Conservation (phyloP, 108 stramenopile species). For the Skeletonema marinoi region DNA sequence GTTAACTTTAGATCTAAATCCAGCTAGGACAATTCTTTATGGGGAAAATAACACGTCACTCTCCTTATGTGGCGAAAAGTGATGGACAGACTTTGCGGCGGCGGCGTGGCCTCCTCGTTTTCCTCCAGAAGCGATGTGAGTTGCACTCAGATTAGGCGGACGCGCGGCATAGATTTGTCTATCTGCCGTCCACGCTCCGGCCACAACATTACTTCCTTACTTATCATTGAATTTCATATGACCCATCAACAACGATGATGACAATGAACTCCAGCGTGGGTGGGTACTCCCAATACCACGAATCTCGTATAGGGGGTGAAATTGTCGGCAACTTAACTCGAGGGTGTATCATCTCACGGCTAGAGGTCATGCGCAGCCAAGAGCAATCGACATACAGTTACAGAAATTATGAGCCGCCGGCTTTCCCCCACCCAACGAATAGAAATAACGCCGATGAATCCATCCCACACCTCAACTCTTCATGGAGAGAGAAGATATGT, state of each 20-base stretch:
- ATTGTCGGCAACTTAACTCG: constrained; percentile 46
- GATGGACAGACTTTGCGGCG: too few species aligned
- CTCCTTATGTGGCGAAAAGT: neutral
- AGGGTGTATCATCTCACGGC: constrained; percentile 42
- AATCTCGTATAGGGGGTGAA: constrained; percentile 46
- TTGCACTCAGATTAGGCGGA: neutral
- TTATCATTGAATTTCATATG: neutral
- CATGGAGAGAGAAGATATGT: constrained; percentile 83
- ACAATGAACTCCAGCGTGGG: constrained; percentile 1
- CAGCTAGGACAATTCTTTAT: too few species aligned
- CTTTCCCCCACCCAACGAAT: constrained; percentile 5
- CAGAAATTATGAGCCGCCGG: constrained; percentile 12
- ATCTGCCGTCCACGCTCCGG: neutral
- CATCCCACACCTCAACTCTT: constrained; percentile 30
- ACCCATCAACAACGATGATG: neutral
- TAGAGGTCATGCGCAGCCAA: constrained; percentile 35
- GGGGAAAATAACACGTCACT: neutral
- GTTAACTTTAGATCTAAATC: too few species aligned
- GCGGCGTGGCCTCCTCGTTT: too few species aligned
- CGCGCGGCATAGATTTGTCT: neutral
- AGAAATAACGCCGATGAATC: constrained; percentile 13
- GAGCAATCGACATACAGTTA: constrained; percentile 38
- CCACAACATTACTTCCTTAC: neutral
- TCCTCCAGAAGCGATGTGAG: too few species aligned
- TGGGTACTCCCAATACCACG: constrained; percentile 49